A percentile compares a stretch with the other conserved stretches of the same genome.
Evolutionary conservation across 2,329 filamentous ascomycete species (phyloP).

Genomic region (Aphanoascus verrucosus): DNA sequence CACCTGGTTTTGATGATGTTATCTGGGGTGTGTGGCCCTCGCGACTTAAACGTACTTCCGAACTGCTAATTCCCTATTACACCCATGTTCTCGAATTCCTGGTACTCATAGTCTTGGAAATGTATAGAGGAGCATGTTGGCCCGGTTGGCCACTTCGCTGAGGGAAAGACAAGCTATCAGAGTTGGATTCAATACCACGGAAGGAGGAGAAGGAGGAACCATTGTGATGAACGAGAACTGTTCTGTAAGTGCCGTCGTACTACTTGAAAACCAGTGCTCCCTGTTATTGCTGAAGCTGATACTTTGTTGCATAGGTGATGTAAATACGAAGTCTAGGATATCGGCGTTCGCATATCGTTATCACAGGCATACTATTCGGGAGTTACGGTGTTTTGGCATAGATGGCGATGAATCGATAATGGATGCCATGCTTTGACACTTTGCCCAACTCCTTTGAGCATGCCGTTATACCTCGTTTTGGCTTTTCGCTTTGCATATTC

Average conservation of each 20-base stretch:
- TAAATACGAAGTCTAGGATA: neutral
- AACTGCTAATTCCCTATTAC: neutral
- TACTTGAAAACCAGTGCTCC: neutral
- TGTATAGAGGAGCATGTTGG: conserved; percentile 38
- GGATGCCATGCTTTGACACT: too few species aligned
- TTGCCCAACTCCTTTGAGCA: too few species aligned
- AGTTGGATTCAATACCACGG: conserved; percentile 18
- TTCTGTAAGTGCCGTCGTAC: conserved; percentile 32
- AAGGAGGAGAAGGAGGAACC: conserved; percentile 23
- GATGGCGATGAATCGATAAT: too few species aligned
- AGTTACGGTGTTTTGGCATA: too few species aligned
- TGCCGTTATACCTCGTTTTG: too few species aligned
- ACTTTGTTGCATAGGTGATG: conserved; percentile 12
- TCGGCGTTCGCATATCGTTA: too few species aligned
- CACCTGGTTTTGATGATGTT: conserved; percentile 15
- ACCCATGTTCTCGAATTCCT: neutral
- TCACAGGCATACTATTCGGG: too few species aligned
- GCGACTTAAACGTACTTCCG: neutral
- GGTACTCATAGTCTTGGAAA: conserved; percentile 16
- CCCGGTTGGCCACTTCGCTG: conserved; percentile 35
- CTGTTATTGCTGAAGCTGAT: neutral
- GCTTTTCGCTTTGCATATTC: too few species aligned
- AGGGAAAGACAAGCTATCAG: conserved; percentile 28
- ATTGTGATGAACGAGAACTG: conserved; percentile 39
- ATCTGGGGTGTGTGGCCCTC: neutral